Evolutionary conservation across 2,329 filamentous ascomycete species (phyloP).

Genomic region (Rasamsonia emersonii): DNA sequence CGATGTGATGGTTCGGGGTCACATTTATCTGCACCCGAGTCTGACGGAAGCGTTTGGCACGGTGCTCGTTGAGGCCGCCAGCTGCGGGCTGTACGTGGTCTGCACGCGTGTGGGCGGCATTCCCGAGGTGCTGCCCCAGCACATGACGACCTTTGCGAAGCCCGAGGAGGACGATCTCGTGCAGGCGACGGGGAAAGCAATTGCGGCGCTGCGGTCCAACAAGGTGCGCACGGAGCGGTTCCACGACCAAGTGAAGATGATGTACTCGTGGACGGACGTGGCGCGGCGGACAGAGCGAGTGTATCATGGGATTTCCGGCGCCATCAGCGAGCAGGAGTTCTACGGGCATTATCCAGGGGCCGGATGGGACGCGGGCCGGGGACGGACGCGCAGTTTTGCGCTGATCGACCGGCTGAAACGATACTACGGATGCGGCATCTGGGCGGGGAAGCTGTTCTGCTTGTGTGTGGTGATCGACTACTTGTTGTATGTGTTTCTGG

Average conservation of each 20-base stretch:
- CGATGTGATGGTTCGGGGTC: constrained; percentile 92
- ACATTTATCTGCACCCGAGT: constrained; percentile 92
- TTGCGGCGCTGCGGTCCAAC: constrained; percentile 74
- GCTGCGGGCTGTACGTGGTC: constrained; percentile 91
- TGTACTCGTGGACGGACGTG: constrained; percentile 98
- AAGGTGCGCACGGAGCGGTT: constrained; percentile 87
- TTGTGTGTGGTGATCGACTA: constrained; percentile 93
- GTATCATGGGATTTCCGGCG: constrained; percentile 84
- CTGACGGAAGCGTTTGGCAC: constrained; percentile 96
- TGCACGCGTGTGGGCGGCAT: constrained; percentile 95
- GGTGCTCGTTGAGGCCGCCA: constrained; percentile 93
- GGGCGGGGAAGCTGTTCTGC: constrained; percentile 96
- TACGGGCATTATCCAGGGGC: constrained; percentile 69
- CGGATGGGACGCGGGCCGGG: constrained; percentile 62
- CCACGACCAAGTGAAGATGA: constrained; percentile 92
- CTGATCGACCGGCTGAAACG: constrained; percentile 90
- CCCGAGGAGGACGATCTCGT: constrained; percentile 96
- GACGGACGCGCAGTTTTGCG: constrained; percentile 73
- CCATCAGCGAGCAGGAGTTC: constrained; percentile 77
- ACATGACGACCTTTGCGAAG: constrained; percentile 97
- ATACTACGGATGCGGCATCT: constrained; percentile 96
- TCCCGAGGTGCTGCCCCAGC: constrained; percentile 84
- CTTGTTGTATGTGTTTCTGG: constrained; percentile 76
- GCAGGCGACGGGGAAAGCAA: constrained; percentile 78
- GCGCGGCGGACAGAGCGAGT: constrained; percentile 88